These are phyloP conservation scores for Amesomyces nigricolor DNA, from an alignment of 2,329 filamentous ascomycete genomes.

Conservation along the genomic window DNA sequence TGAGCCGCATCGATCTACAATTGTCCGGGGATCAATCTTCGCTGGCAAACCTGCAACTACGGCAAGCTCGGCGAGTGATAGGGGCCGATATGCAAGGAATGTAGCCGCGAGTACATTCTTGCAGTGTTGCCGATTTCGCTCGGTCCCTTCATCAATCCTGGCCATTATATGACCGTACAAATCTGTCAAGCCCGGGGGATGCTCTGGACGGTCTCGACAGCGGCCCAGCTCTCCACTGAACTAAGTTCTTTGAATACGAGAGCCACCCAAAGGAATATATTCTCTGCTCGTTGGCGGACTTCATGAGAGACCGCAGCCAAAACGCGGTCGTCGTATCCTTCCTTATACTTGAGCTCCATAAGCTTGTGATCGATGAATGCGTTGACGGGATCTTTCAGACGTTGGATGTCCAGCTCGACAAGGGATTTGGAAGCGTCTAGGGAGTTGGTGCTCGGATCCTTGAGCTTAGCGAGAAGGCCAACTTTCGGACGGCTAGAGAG, in stretches of 20 bases:
- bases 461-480: too few species aligned
- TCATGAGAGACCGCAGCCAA: too few species aligned
- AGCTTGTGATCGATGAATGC: too few species aligned
- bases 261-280: slow-evolving; percentile 37
- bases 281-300: slow-evolving; percentile 28
- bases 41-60: slow-evolving; percentile 16
- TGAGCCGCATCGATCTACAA: slow-evolving; percentile 30
- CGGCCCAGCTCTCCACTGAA: slow-evolving; percentile 18
- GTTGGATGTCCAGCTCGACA: too few species aligned
- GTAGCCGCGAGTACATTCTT: slow-evolving; percentile 19
- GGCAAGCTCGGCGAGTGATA: slow-evolving; percentile 22
- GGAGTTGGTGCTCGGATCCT: too few species aligned
- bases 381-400: too few species aligned
- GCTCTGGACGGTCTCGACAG: slow-evolving; percentile 17
- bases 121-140: slow-evolving; percentile 17
- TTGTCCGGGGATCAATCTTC: slow-evolving; percentile 7
- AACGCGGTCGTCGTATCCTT: too few species aligned
- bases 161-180: slow-evolving; percentile 29
- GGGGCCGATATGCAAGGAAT: slow-evolving; percentile 21
- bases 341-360: too few species aligned
- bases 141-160: slow-evolving; percentile 11
- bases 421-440: too few species aligned
- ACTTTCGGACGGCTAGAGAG: too few species aligned
- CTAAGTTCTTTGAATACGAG: slow-evolving; percentile 32
- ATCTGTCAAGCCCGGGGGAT: slow-evolving; percentile 25